Evolutionary conservation across 345 rosid genomes (phyloP).

Genomic region (Eucalyptus victrix): DNA sequence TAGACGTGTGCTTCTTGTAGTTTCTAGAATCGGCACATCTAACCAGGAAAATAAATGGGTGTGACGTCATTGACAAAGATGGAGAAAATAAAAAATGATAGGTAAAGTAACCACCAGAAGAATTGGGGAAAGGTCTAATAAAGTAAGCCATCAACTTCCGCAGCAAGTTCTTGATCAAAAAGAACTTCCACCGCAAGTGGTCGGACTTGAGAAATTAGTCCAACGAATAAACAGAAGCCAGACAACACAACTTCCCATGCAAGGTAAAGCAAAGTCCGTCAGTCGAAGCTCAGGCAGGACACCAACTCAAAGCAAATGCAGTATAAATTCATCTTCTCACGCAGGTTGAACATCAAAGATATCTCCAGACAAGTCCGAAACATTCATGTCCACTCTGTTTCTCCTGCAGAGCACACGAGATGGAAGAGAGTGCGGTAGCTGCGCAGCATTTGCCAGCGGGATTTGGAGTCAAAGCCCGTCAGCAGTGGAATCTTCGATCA

Average conservation of each 20-base stretch:
- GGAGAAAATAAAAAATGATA: background rate
- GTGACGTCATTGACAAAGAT: background rate
- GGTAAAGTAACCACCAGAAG: background rate
- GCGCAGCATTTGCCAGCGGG: background rate
- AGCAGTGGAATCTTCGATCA: background rate
- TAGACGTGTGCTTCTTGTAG: rapidly evolving
- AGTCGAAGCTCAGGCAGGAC: background rate
- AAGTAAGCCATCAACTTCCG: background rate
- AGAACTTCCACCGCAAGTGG: background rate
- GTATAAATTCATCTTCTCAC: background rate
- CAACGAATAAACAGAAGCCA: background rate
- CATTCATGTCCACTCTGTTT: background rate
- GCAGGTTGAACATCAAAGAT: background rate
- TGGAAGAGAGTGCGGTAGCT: background rate
- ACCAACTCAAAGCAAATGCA: background rate
- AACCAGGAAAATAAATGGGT: background rate
- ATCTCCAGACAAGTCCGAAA: background rate
- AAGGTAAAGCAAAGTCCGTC: background rate
- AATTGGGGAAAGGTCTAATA: background rate
- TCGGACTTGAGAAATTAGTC: background rate
- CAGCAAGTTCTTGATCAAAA: background rate
- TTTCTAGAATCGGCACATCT: too few species aligned
- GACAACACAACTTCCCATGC: background rate
- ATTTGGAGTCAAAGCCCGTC: background rate
- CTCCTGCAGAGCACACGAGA: background rate